Evolutionary conservation across 495 filamentous ascomycete species (phyloP), one percentile per base, ranked within the genome.

Genomic region (Amphirosellinia nigrospora): DNA sequence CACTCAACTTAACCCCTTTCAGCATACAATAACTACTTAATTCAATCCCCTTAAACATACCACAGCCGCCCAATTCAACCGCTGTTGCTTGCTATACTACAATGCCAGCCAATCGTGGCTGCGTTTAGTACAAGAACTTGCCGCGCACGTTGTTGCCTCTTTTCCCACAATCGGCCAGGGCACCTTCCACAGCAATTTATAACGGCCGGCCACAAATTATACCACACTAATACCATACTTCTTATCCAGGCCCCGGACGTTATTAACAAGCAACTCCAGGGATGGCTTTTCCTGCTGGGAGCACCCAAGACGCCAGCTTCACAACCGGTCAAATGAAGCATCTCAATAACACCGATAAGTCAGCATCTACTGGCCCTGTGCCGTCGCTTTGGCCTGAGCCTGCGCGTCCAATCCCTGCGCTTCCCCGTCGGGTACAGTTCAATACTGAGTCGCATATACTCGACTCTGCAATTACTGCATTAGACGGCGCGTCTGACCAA

Each of bases 381-480:
- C 38, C 28, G 11, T 50, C 64, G 21, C 41, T 50, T 41, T 69
- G 58, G 70, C 64, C 64, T 5, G 64, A 68, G 36, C 45, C 59
- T 15, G 26, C 68, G 28, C 30, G 28, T 53, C 48, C 65, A 15
- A 41, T 53, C 10, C 66, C 56, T 30, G 19, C 32, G 23, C 7
- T 45, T 34, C 3, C 34, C 45, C 56, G 39, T 13, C 41, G 30
- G 34, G 41, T 45, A 11, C 28, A 38, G n/a, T 38, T 61, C 30
- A 21, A 41, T 52, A 11, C 30, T 23, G 15, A 21, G 0, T 26
- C 55, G 7, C 39, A 34, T n/a, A 38, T 39, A 13, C 16, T 39
- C 52, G 13, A 15, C 39, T 6, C n/a, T 39, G 32, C 9, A 65
- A 36, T 16, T 21, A 13, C 16, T 19, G 8, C 55, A 34, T 36